Base-by-base conservation (phyloP, 106 monocot species). In the Apostasia ramifera region DNA sequence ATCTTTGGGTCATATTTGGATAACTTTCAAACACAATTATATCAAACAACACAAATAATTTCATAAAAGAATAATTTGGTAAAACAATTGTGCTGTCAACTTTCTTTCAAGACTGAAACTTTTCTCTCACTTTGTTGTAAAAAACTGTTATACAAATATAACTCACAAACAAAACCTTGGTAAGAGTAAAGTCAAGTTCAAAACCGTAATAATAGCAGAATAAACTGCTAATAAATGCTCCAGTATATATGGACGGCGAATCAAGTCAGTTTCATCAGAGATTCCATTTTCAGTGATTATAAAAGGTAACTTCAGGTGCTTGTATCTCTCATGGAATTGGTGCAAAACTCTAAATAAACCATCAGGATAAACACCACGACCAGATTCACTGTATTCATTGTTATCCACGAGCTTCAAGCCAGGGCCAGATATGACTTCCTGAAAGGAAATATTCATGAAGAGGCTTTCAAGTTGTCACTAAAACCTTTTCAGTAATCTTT, bases 351-450 rank as follows among this genome's bases (percentile, higher is more conserved):
- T 80, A 62, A 76, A 95, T 15, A 95, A 73, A 57, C 95, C 95
- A 84, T 95, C 95, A 61, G 95, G 95, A 71, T 91, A 95, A 79
- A 95, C 76, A 53, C 81, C 84, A 58, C 95, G 88, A 55, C 95
- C 95, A 69, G 95, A 95, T 86, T 95, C 95, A 82, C 95, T 95
- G 56, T 88, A 95, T 57, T 95, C 95, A 61, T 81, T 80, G 57
- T 63, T 78, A 53, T 80, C 86, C 55, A 89, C 91, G 48, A 95
- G 84, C 72, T 88, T 95, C 81, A 95, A 80, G 5, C 88, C 84
- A 71, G 88, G 82, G 2, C 91, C 95, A 61, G 88, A 84, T 59
- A 95, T 82, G 6, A 89, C 81, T 86, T 95, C 95, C 91, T 91
- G 76, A 63, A 38, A 48, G 52, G 6, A 74, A 66, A 15, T 63